Evolutionary conservation across 176 grass and related monocot genomes (phyloP), one percentile per base, ranked within the genome.

Genomic region (Zea mays): DNA sequence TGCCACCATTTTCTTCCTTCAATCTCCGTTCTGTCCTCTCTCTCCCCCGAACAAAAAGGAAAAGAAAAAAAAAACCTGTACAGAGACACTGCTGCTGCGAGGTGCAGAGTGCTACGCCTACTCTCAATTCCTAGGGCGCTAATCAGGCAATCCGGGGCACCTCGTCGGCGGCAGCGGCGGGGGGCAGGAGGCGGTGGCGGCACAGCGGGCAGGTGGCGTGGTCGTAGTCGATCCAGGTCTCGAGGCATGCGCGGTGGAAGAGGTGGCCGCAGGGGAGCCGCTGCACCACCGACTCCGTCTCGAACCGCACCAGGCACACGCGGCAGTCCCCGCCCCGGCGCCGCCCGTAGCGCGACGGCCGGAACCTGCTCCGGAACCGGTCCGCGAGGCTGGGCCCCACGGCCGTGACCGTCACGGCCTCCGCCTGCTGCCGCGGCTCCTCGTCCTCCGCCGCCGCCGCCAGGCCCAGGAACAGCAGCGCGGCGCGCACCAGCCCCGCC

Each of bases 151-250:
- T 27, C 27, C 27, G 27, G 27, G 27, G 27, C 27, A 27, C 27
- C 27, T 27, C 27, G 27, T 39, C 38, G 38, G 2, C 38, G 38
- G 27, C 27, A 27, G 38, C 38, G 38, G 38, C 38, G 38, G 62
- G 37, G 43, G 69, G 81, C 49, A 91, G 80, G 67, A 91, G 45
- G 75, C 72, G 88, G 50, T 73, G 85, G 19, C 88, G 88, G 77
- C 92, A 94, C 6, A 94, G 86, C 35, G 92, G 92, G 67, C 92
- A 94, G 2, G 92, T 94, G 33, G 92, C 72, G 67, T 84, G 92
- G 61, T 57, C 72, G 89, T 97, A 97, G 71, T 84, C 79, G 2
- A 97, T 85, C 93, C 90, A 97, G 46, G 72, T 92, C 86, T 97
- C 90, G 3, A 97, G 81, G 82, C 93, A 97, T 8, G 84, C 67